A percentile compares a stretch with the other conserved stretches of the same genome.
phyloP scores from a whole-genome alignment of 352 stramenopile genomes.

The Sclerospora graminicola region DNA sequence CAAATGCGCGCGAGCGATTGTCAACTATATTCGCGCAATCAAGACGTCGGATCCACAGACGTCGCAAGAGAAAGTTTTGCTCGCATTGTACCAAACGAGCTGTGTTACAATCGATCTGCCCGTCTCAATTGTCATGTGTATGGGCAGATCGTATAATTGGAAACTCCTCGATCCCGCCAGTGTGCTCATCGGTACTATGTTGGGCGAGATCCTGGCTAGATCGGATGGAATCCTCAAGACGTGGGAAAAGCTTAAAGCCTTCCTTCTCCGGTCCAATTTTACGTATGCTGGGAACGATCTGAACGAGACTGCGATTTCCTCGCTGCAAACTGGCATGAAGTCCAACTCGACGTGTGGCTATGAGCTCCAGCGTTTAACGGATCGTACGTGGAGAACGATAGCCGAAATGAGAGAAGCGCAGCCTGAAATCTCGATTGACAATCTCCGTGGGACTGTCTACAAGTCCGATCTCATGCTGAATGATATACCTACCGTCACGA shows the following conservation, averaged over 20 bases:
- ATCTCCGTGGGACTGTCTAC: not conserved
- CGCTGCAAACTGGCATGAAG: not conserved
- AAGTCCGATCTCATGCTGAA: conserved; percentile 6
- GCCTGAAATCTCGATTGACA: not conserved
- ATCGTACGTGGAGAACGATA: not conserved
- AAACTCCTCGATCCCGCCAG: not conserved
- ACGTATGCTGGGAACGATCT: not conserved
- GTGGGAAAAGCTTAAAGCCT: not conserved
- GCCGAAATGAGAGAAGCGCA: not conserved
- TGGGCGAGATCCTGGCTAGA: not conserved
- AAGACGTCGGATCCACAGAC: conserved; percentile 11
- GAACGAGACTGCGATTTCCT: not conserved
- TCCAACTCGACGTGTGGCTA: no score
- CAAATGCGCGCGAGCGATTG: no score
- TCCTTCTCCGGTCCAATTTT: not conserved
- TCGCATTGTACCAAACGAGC: no score
- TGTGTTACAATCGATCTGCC: conserved; percentile 12
- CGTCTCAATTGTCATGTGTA: no score
- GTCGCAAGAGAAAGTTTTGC: no score
- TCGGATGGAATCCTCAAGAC: not conserved
- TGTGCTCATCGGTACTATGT: not conserved
- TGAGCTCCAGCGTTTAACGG: not conserved
- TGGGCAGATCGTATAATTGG: not conserved
- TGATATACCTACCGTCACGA: conserved; percentile 5
- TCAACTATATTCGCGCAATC: conserved; percentile 12